Base-by-base conservation (phyloP, 73 alveolate genomes). In the Tetrahymena malaccensis region DNA sequence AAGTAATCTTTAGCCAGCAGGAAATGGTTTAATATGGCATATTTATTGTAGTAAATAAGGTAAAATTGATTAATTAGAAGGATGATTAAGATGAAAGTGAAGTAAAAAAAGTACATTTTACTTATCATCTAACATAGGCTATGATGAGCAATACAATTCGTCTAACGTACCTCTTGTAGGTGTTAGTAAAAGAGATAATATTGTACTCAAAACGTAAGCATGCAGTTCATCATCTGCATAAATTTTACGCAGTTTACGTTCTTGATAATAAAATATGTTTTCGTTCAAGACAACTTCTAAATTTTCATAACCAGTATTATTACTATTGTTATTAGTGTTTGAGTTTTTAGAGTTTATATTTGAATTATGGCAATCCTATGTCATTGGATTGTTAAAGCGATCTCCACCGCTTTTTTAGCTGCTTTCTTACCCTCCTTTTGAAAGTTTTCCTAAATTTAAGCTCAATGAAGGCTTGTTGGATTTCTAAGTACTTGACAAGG, bases 161-260 rank as follows among this genome's bases (percentile, higher is more conserved):
- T 98, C 99, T 34, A 99, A 96, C n/a, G 99, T 98, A 15, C 99
- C 99, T 96, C 99, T 96, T 22, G 98, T 94, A 33, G 99, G 99
- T n/a, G 98, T 98, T 4, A 99, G 97, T 22, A 99, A 96, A 57
- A 99, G 97, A 31, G 99, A 98, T 84, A 99, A 95, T 84, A 99
- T 96, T 93, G 98, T 93, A 84, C 98, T 95, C 43, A 99, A 85
- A 85, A 99, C 97, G 85, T 97, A 96, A 17, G 97, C 99, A 96
- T 99, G 99, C 70, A 99, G 97, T 94, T 99, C 99, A 38, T 98
- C 99, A 94, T 99, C 99, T 56, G 98, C 97, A 97, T 99, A 99
- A 55, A 99, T 98, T 84, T 98, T 98, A 56, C 99, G 94, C 58
- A 97, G 94, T 83, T 96, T 98, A 83, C 99, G 97, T 96, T 99